phyloP scores from a whole-genome alignment of 179 eudicot genomes.

The Silene noctiflora region DNA sequence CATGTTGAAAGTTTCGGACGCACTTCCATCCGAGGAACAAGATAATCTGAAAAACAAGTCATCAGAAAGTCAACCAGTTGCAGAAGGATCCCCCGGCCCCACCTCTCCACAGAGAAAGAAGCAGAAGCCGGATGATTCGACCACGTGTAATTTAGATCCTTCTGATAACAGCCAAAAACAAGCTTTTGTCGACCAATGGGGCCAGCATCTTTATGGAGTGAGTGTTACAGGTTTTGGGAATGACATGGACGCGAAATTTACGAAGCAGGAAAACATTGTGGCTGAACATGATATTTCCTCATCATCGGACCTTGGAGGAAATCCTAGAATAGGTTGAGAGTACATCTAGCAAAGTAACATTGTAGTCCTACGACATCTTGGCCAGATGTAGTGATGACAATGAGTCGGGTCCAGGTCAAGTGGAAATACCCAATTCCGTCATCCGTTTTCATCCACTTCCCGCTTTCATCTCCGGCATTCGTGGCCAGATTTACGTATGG shows the following conservation, averaged over 20 bases:
- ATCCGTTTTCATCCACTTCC: no score
- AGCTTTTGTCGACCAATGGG: conserved; percentile 36
- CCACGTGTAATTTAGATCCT: conserved; percentile 19
- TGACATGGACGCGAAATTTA: not conserved
- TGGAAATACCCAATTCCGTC: no score
- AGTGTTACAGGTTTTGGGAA: conserved; percentile 28
- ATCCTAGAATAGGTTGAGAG: conserved; percentile 23
- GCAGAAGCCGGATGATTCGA: conserved; percentile 40
- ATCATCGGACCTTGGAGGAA: conserved; percentile 15
- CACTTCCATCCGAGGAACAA: conserved; percentile 29
- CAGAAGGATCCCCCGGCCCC: conserved; percentile 28
- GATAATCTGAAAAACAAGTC: conserved; percentile 26
- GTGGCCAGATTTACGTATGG: not conserved
- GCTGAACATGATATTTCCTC: conserved; percentile 19
- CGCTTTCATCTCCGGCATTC: not conserved
- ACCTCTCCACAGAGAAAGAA: conserved; percentile 41
- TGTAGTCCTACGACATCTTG: conserved; percentile 4
- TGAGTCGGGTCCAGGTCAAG: no score
- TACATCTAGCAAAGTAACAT: conserved; percentile 17
- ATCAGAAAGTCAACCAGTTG: conserved; percentile 25
- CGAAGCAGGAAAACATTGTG: conserved; percentile 24
- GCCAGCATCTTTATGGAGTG: conserved; percentile 28
- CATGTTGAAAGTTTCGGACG: conserved; percentile 39
- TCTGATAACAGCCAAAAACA: conserved; percentile 24
- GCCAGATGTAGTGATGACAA: no score